Evolutionary conservation across 2,329 filamentous ascomycete genomes (phyloP).

Genomic region (Cladosporium sp.): DNA sequence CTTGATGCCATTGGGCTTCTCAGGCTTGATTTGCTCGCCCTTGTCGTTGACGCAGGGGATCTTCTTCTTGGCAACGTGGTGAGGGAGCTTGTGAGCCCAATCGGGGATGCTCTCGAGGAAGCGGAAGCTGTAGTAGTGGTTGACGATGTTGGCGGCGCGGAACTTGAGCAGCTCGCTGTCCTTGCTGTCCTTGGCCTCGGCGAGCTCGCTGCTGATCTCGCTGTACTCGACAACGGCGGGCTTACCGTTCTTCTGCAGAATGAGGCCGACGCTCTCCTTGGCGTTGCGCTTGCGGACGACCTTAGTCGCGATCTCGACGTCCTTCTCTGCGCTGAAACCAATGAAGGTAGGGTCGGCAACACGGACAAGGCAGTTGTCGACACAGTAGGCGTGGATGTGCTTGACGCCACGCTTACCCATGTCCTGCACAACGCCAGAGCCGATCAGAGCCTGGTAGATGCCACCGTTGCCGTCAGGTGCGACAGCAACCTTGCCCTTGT

Average conservation of each 20-base stretch:
- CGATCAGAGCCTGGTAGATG: conserved; percentile 86
- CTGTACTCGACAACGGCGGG: conserved; percentile 98
- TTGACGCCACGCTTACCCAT: conserved; percentile 86
- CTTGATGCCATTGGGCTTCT: conserved; percentile 97
- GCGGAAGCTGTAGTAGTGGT: conserved; percentile 97
- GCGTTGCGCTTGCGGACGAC: conserved; percentile 98
- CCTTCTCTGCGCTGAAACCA: conserved; percentile 81
- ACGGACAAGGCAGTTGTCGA: conserved; percentile 98
- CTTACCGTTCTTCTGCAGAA: conserved; percentile 90
- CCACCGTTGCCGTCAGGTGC: conserved; percentile 97
- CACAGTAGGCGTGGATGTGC: conserved; percentile 96
- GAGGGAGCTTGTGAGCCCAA: conserved; percentile 82
- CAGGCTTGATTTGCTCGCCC: conserved; percentile 80
- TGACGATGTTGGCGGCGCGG: conserved; percentile 98
- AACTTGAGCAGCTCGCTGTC: conserved; percentile 83
- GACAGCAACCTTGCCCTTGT: conserved; percentile 84
- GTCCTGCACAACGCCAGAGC: conserved; percentile 75
- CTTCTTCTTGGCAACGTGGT: conserved; percentile 98
- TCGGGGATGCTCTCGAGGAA: conserved; percentile 88
- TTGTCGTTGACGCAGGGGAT: conserved; percentile 76
- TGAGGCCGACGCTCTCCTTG: conserved; percentile 91
- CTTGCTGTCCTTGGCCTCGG: conserved; percentile 80
- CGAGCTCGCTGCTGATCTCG: conserved; percentile 86
- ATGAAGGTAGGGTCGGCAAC: conserved; percentile 97
- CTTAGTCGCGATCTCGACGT: conserved; percentile 96